Percentiles rank a stretch among this genome's conserved stretches.
These are phyloP conservation scores for Dactylis glomerata DNA, from an alignment of 176 grass and related monocot genomes.

Conservation along the genomic window DNA sequence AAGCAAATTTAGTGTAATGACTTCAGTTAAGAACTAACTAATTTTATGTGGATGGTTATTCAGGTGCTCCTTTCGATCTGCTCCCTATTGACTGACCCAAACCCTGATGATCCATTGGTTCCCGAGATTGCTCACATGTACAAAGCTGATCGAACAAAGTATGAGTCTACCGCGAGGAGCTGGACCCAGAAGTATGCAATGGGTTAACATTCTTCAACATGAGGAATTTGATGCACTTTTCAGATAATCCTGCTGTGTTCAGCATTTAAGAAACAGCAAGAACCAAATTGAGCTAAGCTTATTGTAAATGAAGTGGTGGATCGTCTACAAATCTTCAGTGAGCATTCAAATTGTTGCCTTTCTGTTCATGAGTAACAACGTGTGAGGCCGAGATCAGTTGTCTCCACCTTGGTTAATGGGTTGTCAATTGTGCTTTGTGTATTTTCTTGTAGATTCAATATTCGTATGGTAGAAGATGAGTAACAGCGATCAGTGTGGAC, in stretches of 20 bases:
- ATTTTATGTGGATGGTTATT: background rate
- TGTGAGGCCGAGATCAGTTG: background rate
- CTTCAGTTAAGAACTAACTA: background rate
- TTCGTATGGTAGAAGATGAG: background rate
- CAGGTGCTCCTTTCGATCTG: conserved; percentile 73
- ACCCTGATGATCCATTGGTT: conserved; percentile 71
- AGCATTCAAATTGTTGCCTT: background rate
- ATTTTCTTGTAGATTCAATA: background rate
- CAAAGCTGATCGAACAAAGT: conserved; percentile 58
- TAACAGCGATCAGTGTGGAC: background rate
- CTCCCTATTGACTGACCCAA: conserved; percentile 67
- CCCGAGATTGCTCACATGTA: conserved; percentile 83
- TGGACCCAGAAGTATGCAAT: conserved; percentile 87
- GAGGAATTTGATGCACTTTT: background rate
- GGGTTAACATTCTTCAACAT: conserved; percentile 37
- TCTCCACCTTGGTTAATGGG: background rate
- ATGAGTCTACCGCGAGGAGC: conserved; percentile 63
- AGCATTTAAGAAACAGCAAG: background rate
- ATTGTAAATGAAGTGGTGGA: background rate
- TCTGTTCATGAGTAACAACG: background rate
- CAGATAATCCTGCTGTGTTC: background rate
- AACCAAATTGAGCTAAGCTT: conserved; percentile 3
- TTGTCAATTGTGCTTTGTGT: background rate
- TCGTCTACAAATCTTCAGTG: background rate
- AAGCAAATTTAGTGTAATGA: background rate